Evolutionary conservation across 179 eudicot species (phyloP).

Genomic region (Camellia oleifera): DNA sequence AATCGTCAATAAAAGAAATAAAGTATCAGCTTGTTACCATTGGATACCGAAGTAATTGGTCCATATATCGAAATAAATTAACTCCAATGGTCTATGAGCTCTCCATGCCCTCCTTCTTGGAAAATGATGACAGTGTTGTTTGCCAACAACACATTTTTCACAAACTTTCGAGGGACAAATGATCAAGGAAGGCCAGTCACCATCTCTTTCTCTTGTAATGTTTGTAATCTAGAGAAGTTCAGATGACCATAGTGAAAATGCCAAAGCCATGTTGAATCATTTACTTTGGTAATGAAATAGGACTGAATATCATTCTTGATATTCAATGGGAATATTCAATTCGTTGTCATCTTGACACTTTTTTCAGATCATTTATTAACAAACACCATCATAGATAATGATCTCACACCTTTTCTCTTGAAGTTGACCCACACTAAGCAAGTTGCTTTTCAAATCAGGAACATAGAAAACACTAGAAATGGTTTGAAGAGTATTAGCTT

Average conservation of each 20-base stretch:
- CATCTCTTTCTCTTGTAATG: neutral
- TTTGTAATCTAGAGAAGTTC: neutral
- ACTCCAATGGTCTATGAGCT: neutral
- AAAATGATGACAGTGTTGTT: neutral
- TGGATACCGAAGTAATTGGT: no score
- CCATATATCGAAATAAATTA: neutral
- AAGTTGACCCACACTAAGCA: no score
- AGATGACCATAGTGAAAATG: neutral
- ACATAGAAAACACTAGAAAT: neutral
- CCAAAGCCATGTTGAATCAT: neutral
- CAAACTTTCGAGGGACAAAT: no score
- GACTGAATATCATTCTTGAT: neutral
- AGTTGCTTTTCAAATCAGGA: neutral
- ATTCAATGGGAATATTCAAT: neutral
- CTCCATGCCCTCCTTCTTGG: neutral
- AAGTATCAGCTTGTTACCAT: no score
- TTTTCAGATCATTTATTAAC: neutral
- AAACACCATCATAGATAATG: neutral
- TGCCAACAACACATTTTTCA: no score
- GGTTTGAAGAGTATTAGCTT: neutral
- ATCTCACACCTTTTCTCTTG: constrained; percentile 8
- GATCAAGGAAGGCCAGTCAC: no score
- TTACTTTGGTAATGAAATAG: neutral
- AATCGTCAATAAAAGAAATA: no score
- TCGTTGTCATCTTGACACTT: neutral